Evolutionary conservation across 257 asterid genomes (phyloP).

Genomic region (Solanum appendiculatum): DNA sequence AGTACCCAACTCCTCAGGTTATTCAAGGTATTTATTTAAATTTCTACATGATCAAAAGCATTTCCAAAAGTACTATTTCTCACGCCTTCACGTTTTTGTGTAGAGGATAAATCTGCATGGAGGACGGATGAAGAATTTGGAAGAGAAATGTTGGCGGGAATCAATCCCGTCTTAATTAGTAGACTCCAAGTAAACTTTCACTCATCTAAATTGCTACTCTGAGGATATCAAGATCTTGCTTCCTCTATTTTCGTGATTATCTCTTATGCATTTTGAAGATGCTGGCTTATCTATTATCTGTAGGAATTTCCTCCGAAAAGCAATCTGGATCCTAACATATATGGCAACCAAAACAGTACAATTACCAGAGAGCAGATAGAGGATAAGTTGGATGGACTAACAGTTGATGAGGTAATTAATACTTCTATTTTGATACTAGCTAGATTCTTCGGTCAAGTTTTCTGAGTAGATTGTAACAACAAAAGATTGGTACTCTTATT

Average conservation of each 20-base stretch:
- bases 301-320: constrained; percentile 26
- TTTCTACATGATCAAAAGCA: neutral
- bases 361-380: constrained; percentile 38
- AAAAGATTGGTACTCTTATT: neutral
- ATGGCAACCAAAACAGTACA: constrained; percentile 52
- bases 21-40: constrained; percentile 33
- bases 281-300: neutral
- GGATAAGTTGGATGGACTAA: constrained; percentile 38
- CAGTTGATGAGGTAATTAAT: constrained; percentile 33
- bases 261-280: neutral
- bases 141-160: constrained; percentile 7
- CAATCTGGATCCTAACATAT: constrained; percentile 31
- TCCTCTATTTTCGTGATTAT: neutral
- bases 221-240: neutral
- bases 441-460: neutral
- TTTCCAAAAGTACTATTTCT: neutral
- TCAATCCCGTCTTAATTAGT: constrained; percentile 49
- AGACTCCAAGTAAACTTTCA: constrained; percentile 44
- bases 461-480: neutral
- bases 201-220: neutral
- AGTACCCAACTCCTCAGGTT: constrained; percentile 42
- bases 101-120: constrained; percentile 66
- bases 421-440: neutral
- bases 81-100: neutral
- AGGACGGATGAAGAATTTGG: constrained; percentile 77